phyloP scores from a whole-genome alignment of 2,329 filamentous ascomycete genomes.

The Pseudogymnoascus sp. region DNA sequence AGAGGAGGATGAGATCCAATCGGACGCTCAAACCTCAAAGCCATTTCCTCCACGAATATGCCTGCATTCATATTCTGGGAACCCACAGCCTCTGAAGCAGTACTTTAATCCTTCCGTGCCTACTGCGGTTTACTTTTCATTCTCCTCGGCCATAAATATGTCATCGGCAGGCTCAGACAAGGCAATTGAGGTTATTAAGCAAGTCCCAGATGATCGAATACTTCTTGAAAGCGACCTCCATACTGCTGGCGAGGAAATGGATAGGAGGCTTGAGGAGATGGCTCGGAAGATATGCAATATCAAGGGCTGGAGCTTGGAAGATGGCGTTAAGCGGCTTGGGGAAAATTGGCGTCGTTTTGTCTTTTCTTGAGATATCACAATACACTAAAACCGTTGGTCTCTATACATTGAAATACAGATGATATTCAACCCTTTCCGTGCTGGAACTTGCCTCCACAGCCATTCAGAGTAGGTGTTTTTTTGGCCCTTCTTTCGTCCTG shows the following conservation, averaged over 20 bases:
- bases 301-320: constrained; percentile 68
- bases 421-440: not conserved
- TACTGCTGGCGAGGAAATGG: constrained; percentile 73
- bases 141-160: constrained; percentile 78
- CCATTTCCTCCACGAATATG: constrained; percentile 85
- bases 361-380: constrained; percentile 18
- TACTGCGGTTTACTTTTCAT: constrained; percentile 75
- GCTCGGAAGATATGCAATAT: constrained; percentile 68
- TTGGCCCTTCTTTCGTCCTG: not conserved
- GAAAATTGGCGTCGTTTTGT: constrained; percentile 71
- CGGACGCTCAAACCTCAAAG: constrained; percentile 34
- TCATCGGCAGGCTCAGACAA: constrained; percentile 41
- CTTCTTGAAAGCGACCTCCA: constrained; percentile 90
- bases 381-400: not conserved
- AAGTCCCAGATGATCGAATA: constrained; percentile 69
- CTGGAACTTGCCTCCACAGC: not conserved
- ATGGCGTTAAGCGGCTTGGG: constrained; percentile 61
- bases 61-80: constrained; percentile 86
- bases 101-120: constrained; percentile 71
- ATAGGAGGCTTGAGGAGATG: constrained; percentile 66
- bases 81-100: constrained; percentile 65
- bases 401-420: not conserved
- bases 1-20: constrained; percentile 31
- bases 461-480: not conserved
- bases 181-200: constrained; percentile 55